Conservation (phyloP, 2,329 filamentous ascomycete species). For the Ceratocystis smalleyi region DNA sequence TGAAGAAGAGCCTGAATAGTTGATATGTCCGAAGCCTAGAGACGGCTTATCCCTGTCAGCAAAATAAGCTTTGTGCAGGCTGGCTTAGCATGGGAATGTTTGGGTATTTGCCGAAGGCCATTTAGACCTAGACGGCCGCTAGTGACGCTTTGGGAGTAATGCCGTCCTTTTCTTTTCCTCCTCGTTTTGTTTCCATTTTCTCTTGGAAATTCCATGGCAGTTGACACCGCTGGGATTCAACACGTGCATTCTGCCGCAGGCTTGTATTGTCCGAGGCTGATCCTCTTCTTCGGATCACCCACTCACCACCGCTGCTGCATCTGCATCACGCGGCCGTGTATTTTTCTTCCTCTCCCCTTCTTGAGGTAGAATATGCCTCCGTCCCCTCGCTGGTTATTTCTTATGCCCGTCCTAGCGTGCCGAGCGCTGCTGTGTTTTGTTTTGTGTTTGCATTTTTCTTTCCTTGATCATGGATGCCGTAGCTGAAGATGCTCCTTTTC, state of each 20-base stretch:
- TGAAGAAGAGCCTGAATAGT: not conserved
- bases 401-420: no score
- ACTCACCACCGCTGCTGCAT: no score
- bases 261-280: not conserved
- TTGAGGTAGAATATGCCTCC: no score
- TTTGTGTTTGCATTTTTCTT: not conserved
- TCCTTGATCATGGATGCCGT: not conserved
- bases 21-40: not conserved
- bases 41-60: not conserved
- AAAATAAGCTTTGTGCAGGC: conserved; percentile 1
- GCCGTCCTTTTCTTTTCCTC: no score
- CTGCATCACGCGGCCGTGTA: no score
- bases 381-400: no score
- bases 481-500: not conserved
- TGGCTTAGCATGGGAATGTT: not conserved
- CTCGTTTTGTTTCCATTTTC: no score
- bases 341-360: no score
- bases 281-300: no score
- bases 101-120: not conserved
- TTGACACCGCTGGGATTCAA: not conserved
- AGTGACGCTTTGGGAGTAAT: not conserved
- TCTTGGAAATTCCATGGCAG: no score
- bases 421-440: not conserved
- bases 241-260: not conserved
- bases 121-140: not conserved